Base-by-base conservation (phyloP, 2,329 filamentous ascomycete species). In the Emydomyces testavorans region DNA sequence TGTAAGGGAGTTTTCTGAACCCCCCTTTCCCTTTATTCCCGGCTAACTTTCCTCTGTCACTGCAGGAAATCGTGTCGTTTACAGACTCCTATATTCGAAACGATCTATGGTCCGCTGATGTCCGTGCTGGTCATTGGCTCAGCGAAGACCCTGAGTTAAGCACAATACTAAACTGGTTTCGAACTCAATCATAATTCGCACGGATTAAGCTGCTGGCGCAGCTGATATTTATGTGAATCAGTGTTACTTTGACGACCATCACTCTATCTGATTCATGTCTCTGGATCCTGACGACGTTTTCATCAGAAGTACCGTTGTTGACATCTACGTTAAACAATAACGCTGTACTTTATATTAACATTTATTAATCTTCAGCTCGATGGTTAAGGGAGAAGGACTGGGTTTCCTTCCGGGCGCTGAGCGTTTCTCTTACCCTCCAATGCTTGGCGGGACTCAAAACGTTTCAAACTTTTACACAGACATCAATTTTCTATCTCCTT, bases 71-170 rank as follows among this genome's bases (percentile, higher is more conserved):
- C 37, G 65, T 68, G 11, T 67, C 69, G 21, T 70, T 80, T 52
- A 79, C 77, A 11, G 76, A 81, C 54, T 66, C 71, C 38, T 66
- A 75, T 53, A 73, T 80, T 40, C 68, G 77, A 44, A 67, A 71
- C 48, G 73, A 75, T 24, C 69, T 81, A 15, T 71, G 73, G 52
- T 65, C 69, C 21, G 71, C 74, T 34, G 78, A 81, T 57, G 57
- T 66, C 36, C 65, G 72, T 35, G 74, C 76, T 53, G 74, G 75
- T 32, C 78, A 79, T 63, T 82, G 78, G 77, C 65, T 80, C 37
- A 64, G 65, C 31, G 78, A 82, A 52, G 78, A 81, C 57, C 78
- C 78, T 2, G 67, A 73, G 6, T 63, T 80, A 49, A 65, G 68
- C 13, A 65, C 66, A 16, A 76, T 79, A 40, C 68, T 65, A 20